Conservation (phyloP, 2,329 filamentous ascomycete species). For the Didymella pomorum region DNA sequence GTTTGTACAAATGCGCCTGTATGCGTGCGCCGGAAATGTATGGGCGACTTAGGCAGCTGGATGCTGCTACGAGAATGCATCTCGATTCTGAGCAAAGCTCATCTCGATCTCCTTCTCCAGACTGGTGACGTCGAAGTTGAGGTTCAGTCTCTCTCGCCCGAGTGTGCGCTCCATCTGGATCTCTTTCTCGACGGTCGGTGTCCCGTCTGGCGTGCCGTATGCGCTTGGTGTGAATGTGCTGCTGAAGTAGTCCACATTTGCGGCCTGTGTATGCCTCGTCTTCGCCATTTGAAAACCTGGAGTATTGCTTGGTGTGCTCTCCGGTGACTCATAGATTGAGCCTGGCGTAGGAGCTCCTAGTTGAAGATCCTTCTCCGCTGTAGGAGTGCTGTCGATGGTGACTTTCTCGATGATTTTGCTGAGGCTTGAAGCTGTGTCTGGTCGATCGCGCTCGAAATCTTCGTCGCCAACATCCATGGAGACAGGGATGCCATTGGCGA, state of each 20-base stretch:
- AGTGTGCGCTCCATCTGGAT: slow-evolving; percentile 33
- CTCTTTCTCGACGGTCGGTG: slow-evolving; percentile 50
- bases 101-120: slow-evolving; percentile 41
- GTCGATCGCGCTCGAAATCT: slow-evolving; percentile 53
- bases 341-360: slow-evolving; percentile 31
- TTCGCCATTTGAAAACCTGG: slow-evolving; percentile 8
- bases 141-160: slow-evolving; percentile 25
- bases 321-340: slow-evolving; percentile 25
- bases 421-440: slow-evolving; percentile 52
- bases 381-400: slow-evolving; percentile 56
- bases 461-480: slow-evolving; percentile 57
- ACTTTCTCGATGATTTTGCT: slow-evolving; percentile 55
- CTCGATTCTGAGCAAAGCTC: slow-evolving; percentile 26
- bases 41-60: background rate
- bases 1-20: background rate
- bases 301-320: slow-evolving; percentile 13
- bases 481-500: slow-evolving; percentile 55
- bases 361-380: slow-evolving; percentile 49
- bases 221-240: background rate
- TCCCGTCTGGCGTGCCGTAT: slow-evolving; percentile 52
- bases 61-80: slow-evolving; percentile 8
- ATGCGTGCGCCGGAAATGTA: background rate
- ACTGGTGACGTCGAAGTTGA: slow-evolving; percentile 28
- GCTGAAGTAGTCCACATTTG: slow-evolving; percentile 15
- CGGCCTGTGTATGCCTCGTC: slow-evolving; percentile 1